Evolutionary conservation across 345 rosid species (phyloP).

Genomic region (Rubroshorea leprosula): DNA sequence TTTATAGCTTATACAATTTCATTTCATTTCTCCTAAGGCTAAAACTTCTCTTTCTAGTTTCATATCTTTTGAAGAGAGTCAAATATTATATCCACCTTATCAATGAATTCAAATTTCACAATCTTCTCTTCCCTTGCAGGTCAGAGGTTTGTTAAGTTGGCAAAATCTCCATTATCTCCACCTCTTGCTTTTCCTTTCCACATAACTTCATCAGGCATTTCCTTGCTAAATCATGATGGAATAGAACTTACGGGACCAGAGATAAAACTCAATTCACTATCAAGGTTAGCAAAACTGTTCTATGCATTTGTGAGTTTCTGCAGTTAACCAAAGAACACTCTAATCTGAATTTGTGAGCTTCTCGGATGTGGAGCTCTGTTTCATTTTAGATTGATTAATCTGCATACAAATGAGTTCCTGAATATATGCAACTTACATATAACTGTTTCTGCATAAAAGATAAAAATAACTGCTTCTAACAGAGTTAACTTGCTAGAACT

Average conservation of each 20-base stretch:
- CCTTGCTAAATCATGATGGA: slow-evolving; percentile 48
- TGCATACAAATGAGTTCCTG: too few relatives aligned
- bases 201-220: slow-evolving; percentile 60
- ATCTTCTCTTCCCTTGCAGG: slow-evolving; percentile 40
- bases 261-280: slow-evolving; percentile 42
- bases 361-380: too few relatives aligned
- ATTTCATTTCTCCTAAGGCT: background rate
- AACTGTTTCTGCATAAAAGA: too few relatives aligned
- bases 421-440: too few relatives aligned
- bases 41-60: background rate
- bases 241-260: slow-evolving; percentile 49
- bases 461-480: too few relatives aligned
- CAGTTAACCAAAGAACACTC: too few relatives aligned
- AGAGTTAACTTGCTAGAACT: too few relatives aligned
- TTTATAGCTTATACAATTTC: too few relatives aligned
- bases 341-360: too few relatives aligned
- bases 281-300: slow-evolving; percentile 38
- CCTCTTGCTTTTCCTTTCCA: slow-evolving; percentile 68
- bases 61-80: background rate
- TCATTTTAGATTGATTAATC: too few relatives aligned
- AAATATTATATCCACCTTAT: slow-evolving; percentile 3
- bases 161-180: slow-evolving; percentile 79
- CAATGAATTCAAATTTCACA: background rate
- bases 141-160: slow-evolving; percentile 67
- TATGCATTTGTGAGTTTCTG: too few relatives aligned